These are phyloP conservation scores for Theileria sp. DNA, from an alignment of 169 alveolate species.

Conservation along the genomic window DNA sequence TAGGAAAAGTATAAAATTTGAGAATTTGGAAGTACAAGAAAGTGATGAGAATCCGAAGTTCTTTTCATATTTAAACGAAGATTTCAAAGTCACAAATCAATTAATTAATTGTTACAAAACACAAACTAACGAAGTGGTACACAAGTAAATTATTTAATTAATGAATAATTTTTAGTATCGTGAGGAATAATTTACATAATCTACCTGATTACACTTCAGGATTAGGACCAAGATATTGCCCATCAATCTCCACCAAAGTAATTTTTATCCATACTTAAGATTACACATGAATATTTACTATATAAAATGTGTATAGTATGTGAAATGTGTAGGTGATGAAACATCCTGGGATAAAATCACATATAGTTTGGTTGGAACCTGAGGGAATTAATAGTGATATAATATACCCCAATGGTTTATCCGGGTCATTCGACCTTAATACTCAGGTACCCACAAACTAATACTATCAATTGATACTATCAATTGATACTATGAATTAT, in stretches of 20 bases:
- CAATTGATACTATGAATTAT: too few relatives aligned
- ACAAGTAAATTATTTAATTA: constrained; percentile 57
- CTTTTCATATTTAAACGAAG: constrained; percentile 78
- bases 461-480: too few relatives aligned
- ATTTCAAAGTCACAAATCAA: constrained; percentile 30
- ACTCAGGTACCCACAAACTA: constrained; percentile 61
- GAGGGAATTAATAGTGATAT: constrained; percentile 82
- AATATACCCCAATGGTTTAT: constrained; percentile 88
- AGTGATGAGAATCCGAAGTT: constrained; percentile 79
- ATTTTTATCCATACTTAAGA: background rate
- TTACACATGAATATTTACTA: too few relatives aligned
- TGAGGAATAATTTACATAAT: constrained; percentile 58
- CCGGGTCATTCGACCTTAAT: constrained; percentile 85
- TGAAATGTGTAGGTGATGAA: constrained; percentile 29
- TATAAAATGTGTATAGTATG: too few relatives aligned
- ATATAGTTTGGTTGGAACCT: constrained; percentile 91
- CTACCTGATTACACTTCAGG: constrained; percentile 78
- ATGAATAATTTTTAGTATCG: constrained; percentile 31
- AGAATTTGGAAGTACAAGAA: constrained; percentile 77
- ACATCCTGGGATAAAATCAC: constrained; percentile 79
- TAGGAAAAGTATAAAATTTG: constrained; percentile 76
- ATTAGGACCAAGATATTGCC: constrained; percentile 91
- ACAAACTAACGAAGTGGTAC: constrained; percentile 79
- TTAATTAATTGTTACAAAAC: constrained; percentile 80
- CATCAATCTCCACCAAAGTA: constrained; percentile 84